These are phyloP conservation scores for Hymenotorrendiella dingleyae DNA, from an alignment of 2,329 filamentous ascomycete species.

Conservation along the genomic window DNA sequence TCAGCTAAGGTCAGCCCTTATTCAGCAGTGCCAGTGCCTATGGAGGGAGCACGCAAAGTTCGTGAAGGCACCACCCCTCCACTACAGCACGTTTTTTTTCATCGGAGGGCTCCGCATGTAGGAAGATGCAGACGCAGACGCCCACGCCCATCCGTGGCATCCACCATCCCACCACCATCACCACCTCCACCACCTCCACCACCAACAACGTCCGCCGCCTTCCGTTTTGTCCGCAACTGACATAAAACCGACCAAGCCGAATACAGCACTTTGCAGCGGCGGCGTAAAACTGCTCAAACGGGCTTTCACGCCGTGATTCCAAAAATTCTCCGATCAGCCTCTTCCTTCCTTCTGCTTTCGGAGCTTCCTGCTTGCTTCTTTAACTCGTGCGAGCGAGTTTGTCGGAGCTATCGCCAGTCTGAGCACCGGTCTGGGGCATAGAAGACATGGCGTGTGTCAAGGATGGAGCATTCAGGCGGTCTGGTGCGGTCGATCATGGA, in stretches of 20 bases:
- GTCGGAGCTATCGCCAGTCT: not conserved
- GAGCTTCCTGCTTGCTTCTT: not conserved
- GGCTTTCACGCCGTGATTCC: not conserved
- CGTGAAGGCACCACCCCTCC: not conserved
- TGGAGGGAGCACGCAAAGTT: not conserved
- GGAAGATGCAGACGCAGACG: too few species aligned
- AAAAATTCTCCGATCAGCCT: slow-evolving; percentile 14
- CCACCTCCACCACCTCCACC: too few species aligned
- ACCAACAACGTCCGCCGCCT: too few species aligned
- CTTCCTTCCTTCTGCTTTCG: slow-evolving; percentile 1
- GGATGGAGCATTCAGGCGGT: not conserved
- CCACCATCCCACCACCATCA: too few species aligned
- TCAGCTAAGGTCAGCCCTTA: not conserved
- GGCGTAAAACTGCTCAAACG: not conserved
- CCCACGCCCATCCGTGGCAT: too few species aligned
- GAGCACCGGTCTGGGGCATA: not conserved
- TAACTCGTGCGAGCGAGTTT: not conserved
- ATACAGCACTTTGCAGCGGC: not conserved
- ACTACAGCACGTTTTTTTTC: too few species aligned
- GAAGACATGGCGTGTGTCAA: not conserved
- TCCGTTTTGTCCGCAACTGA: too few species aligned
- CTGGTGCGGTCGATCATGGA: not conserved
- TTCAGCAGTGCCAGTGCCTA: not conserved
- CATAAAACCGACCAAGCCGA: not conserved
- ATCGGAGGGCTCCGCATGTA: too few species aligned